Conservation (phyloP, 768 basidiomycete genomes). For the Glaciozyma martinii region DNA sequence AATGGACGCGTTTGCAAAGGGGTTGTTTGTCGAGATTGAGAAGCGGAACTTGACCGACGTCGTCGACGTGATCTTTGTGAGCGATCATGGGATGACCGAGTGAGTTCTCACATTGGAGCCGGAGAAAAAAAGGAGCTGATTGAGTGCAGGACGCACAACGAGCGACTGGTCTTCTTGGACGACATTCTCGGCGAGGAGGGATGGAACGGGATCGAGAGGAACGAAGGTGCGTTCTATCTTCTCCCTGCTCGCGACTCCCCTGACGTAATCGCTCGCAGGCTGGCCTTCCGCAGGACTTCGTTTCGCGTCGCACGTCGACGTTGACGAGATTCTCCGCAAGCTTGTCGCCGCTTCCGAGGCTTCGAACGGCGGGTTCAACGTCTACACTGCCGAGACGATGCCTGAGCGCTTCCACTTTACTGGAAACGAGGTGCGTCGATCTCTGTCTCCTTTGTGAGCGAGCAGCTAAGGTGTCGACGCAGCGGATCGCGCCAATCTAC, state of each 20-base stretch:
- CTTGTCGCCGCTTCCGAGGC: conserved; percentile 49
- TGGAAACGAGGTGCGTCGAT: conserved; percentile 21
- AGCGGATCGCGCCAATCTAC: conserved; percentile 81
- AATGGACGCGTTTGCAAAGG: conserved; percentile 65
- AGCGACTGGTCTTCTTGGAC: conserved; percentile 67
- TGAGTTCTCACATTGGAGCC: neutral
- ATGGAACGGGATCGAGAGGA: conserved; percentile 54
- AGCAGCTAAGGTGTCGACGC: conserved; percentile 20
- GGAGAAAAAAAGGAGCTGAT: conserved; percentile 35
- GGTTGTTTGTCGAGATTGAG: conserved; percentile 55
- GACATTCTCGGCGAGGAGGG: conserved; percentile 64
- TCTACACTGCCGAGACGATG: conserved; percentile 73
- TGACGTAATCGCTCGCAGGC: conserved; percentile 41
- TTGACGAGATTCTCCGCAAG: conserved; percentile 49
- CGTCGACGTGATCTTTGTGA: conserved; percentile 77
- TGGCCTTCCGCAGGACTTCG: conserved; percentile 86
- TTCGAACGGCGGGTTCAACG: conserved; percentile 60
- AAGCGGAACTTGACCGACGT: conserved; percentile 70
- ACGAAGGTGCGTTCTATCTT: conserved; percentile 49
- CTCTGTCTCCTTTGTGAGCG: neutral
- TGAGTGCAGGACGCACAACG: conserved; percentile 88
- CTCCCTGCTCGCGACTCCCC: neutral
- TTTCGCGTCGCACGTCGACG: conserved; percentile 55
- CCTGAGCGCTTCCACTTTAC: conserved; percentile 70
- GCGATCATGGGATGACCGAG: conserved; percentile 34